Evolutionary conservation across 257 asterid genomes (phyloP).

Genomic region (Salvia splendens): DNA sequence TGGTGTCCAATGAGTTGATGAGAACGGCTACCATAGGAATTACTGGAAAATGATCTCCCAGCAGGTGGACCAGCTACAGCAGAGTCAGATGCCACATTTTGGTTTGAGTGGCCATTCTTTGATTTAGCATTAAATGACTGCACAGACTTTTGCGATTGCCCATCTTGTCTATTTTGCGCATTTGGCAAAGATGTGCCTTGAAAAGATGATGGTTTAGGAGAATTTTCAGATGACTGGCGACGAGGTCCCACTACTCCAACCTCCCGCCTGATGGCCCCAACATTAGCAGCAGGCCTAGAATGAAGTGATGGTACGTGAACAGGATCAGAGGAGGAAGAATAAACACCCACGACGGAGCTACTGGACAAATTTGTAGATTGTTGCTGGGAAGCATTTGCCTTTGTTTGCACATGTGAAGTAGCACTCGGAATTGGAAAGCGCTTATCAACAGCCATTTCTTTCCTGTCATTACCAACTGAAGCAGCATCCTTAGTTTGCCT

Average conservation of each 20-base stretch:
- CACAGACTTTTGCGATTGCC: constrained; percentile 49
- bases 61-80: constrained; percentile 42
- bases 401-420: constrained; percentile 46
- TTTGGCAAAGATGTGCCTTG: constrained; percentile 52
- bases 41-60: constrained; percentile 56
- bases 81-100: constrained; percentile 50
- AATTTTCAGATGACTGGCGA: constrained; percentile 61
- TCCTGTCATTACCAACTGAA: constrained; percentile 47
- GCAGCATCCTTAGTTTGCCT: constrained; percentile 53
- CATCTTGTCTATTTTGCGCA: constrained; percentile 50
- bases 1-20: constrained; percentile 76
- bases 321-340: constrained; percentile 91
- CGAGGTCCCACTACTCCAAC: constrained; percentile 95
- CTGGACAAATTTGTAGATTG: constrained; percentile 58
- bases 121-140: constrained; percentile 45
- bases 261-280: constrained; percentile 93
- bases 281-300: constrained; percentile 75
- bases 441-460: constrained; percentile 56
- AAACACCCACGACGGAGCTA: constrained; percentile 75
- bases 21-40: constrained; percentile 54
- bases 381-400: constrained; percentile 49
- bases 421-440: constrained; percentile 41
- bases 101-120: constrained; percentile 54
- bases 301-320: constrained; percentile 97
- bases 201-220: constrained; percentile 45